Evolutionary conservation across 2,329 filamentous ascomycete genomes (phyloP).

Genomic region (Leptographium lundbergii): DNA sequence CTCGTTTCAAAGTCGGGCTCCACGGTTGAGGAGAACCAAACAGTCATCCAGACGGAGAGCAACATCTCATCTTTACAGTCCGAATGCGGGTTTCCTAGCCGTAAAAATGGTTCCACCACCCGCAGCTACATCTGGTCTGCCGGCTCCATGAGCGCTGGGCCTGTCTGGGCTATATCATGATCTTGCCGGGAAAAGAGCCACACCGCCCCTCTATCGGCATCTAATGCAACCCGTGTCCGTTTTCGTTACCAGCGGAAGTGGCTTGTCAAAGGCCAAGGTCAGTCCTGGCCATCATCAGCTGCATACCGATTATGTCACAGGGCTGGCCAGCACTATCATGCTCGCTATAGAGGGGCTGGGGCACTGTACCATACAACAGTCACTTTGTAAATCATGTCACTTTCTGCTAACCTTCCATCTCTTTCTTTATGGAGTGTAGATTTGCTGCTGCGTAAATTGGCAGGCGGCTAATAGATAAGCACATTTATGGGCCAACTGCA

Average conservation of each 20-base stretch:
- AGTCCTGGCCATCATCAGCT: constrained; percentile 1
- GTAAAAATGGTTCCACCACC: constrained; percentile 23
- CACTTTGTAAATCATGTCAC: neutral
- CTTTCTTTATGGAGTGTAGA: neutral
- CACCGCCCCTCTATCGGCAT: constrained; percentile 13
- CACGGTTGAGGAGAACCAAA: too few species aligned
- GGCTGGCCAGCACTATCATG: neutral
- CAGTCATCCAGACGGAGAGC: too few species aligned
- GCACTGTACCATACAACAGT: neutral
- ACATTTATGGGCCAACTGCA: neutral
- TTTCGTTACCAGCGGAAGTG: constrained; percentile 13
- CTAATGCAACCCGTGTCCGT: constrained; percentile 5
- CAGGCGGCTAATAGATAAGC: neutral
- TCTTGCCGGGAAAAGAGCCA: constrained; percentile 4
- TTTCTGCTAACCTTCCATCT: neutral
- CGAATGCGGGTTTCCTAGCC: too few species aligned
- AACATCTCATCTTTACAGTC: too few species aligned
- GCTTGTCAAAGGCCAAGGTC: neutral
- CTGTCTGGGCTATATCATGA: too few species aligned
- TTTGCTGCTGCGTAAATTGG: neutral
- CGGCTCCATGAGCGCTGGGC: constrained; percentile 29
- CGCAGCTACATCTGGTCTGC: constrained; percentile 38
- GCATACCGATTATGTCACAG: neutral
- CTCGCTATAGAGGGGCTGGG: neutral
- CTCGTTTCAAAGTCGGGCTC: too few species aligned